Evolutionary conservation across 768 basidiomycete genomes (phyloP), one percentile per base, ranked within the genome.

Genomic region (Leccinum subgranulosum): DNA sequence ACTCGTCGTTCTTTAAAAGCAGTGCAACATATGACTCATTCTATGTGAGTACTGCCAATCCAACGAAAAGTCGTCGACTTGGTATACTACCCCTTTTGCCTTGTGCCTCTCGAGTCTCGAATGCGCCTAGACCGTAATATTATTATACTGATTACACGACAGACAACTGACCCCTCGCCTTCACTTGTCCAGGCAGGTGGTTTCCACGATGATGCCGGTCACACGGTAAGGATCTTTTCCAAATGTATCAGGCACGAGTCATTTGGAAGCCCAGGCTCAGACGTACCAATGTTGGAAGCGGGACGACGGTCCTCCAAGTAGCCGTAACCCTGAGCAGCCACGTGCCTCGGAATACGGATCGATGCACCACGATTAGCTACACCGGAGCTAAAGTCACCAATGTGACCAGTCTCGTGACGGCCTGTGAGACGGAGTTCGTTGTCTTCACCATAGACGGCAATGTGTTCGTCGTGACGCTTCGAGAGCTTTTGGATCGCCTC

Each of bases 311-410:
- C 95, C 72, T 98, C 95, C 64, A 98, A 76, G 79, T 98, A 98
- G 49, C 97, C 97, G 68, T 87, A 93, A 52, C 96, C 95, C 75
- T 95, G 87, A 33, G 89, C 79, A 53, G 88, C 90, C 68, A 98
- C 95, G 71, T 95, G 91, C 68, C 96, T 81, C 49, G 97, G 97
- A 48, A 99, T 88, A 78, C 94, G 92, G 72, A 97, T 92, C 29
- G 93, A 95, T 48, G 96, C 94, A 68, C 94, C 97, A 75, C 96
- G 93, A 81, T 97, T 90, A 66, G 97, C 97, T 61, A 98, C 92
- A 75, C 97, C 97, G 59, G 91, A 90, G 66, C 87, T 90, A 82
- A 99, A 99, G 55, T 74, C 72, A 64, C 86, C 82, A 67, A 98
- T 98, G 77, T 94, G 92, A 56, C 90, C 94, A 51, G 97, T 99